Base-by-base conservation (phyloP, 2,329 filamentous ascomycete genomes). In the Chaetoscypha palmicola region DNA sequence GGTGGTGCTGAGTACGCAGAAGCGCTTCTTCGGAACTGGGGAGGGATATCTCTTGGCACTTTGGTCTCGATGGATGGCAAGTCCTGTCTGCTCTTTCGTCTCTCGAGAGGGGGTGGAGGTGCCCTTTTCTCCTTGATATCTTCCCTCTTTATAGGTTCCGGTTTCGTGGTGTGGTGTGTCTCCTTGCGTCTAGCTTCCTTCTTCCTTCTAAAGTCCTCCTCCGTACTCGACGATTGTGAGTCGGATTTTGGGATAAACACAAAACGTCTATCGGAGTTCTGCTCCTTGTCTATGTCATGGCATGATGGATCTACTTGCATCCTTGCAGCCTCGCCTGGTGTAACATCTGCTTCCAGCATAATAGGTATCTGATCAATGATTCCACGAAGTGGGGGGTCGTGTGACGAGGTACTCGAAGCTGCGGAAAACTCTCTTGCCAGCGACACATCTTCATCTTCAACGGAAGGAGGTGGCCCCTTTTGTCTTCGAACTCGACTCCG, bases 341-440 rank as follows among this genome's bases (percentile, higher is more conserved):
- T 60, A 26, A 60, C 61, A 35, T 68, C 62, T 11, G 84, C 74
- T 44, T 83, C 78, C 43, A 82, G 65, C 19, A 90, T 68, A 38
- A 89, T 68, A 10, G 79, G 79, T 20, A 79, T 66, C 57, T 90
- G 85, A 41, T 89, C 81, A 46, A 82, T 64, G 4, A 76, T 73
- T 30, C 85, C 85, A 45, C 76, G 75, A 45, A 73, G 72, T 38
- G 71, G 69, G 21, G 76, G 71, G 46, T 81, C 77, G 52, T 82
- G 80, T 16, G 45, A 48, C 5, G 51, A 40, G 7, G 45, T 19
- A 32, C 22, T 40, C 9, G 46, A 35, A 22, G 48, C 23, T 11
- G 40, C 33, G 20, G 35, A 45, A 20, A 70, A 68, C 54, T 89
- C 84, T 59, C 72, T 77, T 4, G 73, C 74, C 28, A 86, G 63